A percentile compares a stretch with the other conserved stretches of the same genome.
Evolutionary conservation across 306 rosid genomes (phyloP).

Genomic region (Cucumis cinereus): DNA sequence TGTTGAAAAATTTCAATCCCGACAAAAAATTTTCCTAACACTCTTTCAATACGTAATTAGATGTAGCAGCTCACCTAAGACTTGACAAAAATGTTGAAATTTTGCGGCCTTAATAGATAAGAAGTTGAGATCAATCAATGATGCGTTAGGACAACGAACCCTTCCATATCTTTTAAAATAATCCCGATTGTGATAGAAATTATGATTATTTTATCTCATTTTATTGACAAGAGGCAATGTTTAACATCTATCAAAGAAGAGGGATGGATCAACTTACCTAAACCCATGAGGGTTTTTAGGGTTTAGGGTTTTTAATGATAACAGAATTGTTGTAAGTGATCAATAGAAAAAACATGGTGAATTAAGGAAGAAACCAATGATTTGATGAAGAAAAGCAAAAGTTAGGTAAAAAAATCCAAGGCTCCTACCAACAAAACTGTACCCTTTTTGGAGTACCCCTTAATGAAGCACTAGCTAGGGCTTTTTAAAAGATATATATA

Average conservation of each 20-base stretch:
- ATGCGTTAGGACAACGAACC: too few relatives aligned
- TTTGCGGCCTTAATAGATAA: too few relatives aligned
- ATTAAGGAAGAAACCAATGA: not conserved
- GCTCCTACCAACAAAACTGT: conserved; percentile 11
- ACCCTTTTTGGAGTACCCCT: not conserved
- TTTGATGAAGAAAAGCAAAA: not conserved
- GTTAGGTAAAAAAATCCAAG: conserved; percentile 10
- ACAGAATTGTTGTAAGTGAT: not conserved
- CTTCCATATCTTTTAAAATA: not conserved
- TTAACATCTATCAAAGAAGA: not conserved
- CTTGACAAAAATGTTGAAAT: too few relatives aligned
- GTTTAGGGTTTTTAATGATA: not conserved
- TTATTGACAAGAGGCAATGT: not conserved
- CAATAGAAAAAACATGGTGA: not conserved
- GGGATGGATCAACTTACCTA: not conserved
- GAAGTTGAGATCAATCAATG: too few relatives aligned
- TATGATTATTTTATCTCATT: not conserved
- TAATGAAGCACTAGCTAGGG: not conserved
- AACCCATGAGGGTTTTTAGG: not conserved
- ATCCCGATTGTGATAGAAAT: not conserved
- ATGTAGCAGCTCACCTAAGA: too few relatives aligned
- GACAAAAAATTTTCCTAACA: too few relatives aligned
- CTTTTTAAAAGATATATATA: not conserved
- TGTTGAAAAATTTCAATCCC: too few relatives aligned
- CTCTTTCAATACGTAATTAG: too few relatives aligned